phyloP scores from a whole-genome alignment of 495 filamentous ascomycete species.

The Penicillium cosmopolitanum region DNA sequence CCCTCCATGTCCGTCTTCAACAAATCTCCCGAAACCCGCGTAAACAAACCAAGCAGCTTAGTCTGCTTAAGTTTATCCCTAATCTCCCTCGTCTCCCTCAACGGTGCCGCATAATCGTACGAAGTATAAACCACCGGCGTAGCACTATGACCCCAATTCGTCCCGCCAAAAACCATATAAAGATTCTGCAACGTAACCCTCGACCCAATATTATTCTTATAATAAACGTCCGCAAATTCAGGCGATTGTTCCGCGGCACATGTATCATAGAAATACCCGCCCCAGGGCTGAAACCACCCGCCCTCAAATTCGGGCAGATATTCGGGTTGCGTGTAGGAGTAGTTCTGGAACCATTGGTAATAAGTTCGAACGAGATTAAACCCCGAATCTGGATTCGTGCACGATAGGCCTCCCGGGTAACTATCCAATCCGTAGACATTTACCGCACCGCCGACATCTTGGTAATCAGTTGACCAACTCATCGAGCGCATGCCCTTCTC shows the following conservation, averaged over 20 bases:
- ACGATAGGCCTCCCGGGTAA: constrained; percentile 58
- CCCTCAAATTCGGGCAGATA: constrained; percentile 58
- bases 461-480: constrained; percentile 60
- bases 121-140: constrained; percentile 55
- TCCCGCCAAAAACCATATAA: constrained; percentile 62
- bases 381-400: constrained; percentile 51
- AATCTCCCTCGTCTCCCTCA: constrained; percentile 50
- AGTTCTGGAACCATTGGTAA: constrained; percentile 61
- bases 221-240: constrained; percentile 58
- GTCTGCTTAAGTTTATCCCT: constrained; percentile 54
- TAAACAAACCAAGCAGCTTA: constrained; percentile 59
- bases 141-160: constrained; percentile 57
- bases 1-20: constrained; percentile 57
- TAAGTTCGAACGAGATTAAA: constrained; percentile 57
- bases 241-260: constrained; percentile 51
- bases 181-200: constrained; percentile 52
- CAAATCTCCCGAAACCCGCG: constrained; percentile 56
- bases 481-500: constrained; percentile 54
- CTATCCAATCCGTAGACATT: constrained; percentile 59
- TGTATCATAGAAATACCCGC: constrained; percentile 51
- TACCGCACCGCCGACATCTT: constrained; percentile 57
- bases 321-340: constrained; percentile 56
- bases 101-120: constrained; percentile 50
- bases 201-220: constrained; percentile 59
- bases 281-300: constrained; percentile 58